phyloP scores from a whole-genome alignment of 345 rosid genomes.

The Cardamine resedifolia region DNA sequence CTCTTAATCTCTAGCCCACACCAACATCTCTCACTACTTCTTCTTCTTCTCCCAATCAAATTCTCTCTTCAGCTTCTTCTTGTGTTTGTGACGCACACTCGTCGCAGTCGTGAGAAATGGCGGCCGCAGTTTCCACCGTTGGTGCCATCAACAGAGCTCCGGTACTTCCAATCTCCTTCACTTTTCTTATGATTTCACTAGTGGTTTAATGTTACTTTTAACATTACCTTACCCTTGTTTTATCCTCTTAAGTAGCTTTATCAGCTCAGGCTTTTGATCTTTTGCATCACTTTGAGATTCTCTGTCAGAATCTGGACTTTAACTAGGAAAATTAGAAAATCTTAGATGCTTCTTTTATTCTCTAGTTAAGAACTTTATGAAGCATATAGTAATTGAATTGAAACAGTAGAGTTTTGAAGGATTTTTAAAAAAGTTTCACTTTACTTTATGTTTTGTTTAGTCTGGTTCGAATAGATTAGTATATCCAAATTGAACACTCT shows the following conservation, averaged over 20 bases:
- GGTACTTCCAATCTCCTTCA: conserved; percentile 40
- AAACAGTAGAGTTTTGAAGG: background rate
- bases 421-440: background rate
- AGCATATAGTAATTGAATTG: background rate
- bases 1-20: conserved; percentile 18
- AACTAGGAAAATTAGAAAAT: background rate
- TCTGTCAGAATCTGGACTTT: conserved; percentile 22
- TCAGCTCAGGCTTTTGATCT: background rate
- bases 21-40: conserved; percentile 23
- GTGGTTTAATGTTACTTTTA: background rate
- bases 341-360: conserved; percentile 9
- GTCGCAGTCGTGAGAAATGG: conserved; percentile 49
- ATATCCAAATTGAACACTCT: background rate
- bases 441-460: background rate
- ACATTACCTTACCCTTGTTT: background rate
- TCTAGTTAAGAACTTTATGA: background rate
- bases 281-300: conserved; percentile 21
- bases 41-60: conserved; percentile 26
- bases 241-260: conserved; percentile 2
- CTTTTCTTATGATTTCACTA: background rate
- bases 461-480: background rate
- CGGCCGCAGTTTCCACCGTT: conserved; percentile 74
- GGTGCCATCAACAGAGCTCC: conserved; percentile 75
- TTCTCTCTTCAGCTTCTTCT: conserved; percentile 24
- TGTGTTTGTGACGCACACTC: conserved; percentile 17